These are phyloP conservation scores for Ensete ventricosum DNA, from an alignment of 176 grass and related monocot genomes.

Conservation along the genomic window DNA sequence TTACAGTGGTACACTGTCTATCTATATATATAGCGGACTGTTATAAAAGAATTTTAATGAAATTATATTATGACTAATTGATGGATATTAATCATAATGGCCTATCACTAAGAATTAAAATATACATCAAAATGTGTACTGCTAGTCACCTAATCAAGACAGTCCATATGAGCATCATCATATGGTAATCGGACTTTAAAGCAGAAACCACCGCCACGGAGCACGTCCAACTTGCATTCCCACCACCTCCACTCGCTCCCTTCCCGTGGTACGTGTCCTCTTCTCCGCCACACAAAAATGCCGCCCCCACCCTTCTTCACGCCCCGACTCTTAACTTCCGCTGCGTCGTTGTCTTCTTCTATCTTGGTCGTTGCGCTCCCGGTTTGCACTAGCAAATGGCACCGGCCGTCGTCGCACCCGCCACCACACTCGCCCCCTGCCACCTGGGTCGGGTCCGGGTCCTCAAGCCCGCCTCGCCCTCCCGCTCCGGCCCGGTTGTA, in stretches of 20 bases:
- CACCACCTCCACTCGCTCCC: background rate
- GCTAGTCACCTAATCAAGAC: no score
- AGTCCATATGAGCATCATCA: no score
- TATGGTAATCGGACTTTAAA: no score
- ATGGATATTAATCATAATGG: no score
- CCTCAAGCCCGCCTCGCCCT: slow-evolving; percentile 22
- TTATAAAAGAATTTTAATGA: no score
- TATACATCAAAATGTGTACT: no score
- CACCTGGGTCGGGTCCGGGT: slow-evolving; percentile 60
- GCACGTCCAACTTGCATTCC: background rate
- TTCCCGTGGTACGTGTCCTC: background rate
- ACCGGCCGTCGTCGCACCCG: background rate
- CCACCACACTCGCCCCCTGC: slow-evolving; percentile 4
- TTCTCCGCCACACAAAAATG: background rate
- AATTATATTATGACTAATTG: no score
- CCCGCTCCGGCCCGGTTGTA: slow-evolving; percentile 46
- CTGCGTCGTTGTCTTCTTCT: no score
- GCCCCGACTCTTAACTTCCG: background rate
- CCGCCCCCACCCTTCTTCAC: background rate
- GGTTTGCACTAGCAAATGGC: background rate
- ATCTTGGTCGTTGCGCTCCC: no score
- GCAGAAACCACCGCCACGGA: background rate
- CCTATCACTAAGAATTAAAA: no score
- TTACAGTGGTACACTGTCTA: no score
- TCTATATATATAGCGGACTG: no score